Base-by-base conservation (phyloP, 2,329 filamentous ascomycete species). In the Aspergillus sp. region DNA sequence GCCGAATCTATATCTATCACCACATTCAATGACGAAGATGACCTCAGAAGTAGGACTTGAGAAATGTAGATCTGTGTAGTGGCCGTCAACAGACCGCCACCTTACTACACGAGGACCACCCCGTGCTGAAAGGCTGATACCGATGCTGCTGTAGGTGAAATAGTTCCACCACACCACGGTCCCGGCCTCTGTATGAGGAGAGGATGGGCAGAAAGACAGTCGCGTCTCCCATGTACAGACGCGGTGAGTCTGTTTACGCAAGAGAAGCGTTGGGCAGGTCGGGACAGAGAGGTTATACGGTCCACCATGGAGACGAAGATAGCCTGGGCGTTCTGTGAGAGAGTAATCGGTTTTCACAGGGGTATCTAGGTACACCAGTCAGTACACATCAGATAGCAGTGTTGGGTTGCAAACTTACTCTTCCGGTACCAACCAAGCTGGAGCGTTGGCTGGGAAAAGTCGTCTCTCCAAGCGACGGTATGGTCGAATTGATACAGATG, bases 91-190 rank as follows among this genome's bases (percentile, higher is more conserved):
- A 14, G 61, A 55, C 1, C 50, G 59, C 32, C 69, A 65, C 13
- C 63, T 58, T 14, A 72, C 51, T 5, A 68, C 54, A 30, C 65
- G 52, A 35, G 53, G 16, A 14, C 55, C 26, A 33, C 53, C 44
- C 52, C 49, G 49, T 0, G 43, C 35, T 48, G 63, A 51, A 8
- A 63, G 30, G 14, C 64, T 57, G 13, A 79, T 65, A 0, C 76
- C 77, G 2, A 79, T 67, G 32, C 69, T 75, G 44, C 66, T 70
- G 48, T 74, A 73, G 0, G 74, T 76, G 54, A 73, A 73, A 40
- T 80, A 76, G 43, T 76, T 82, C 77, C 79, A 82, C 75, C 78
- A 84, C 0, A 83, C 61, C 0, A 78, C 77, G 0, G 77, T 67
- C 0, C 82, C 81, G 0, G 81, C 80, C 65, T 84, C 81, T 2